Percentiles rank a stretch among this genome's conserved stretches.
Evolutionary conservation across 2,329 filamentous ascomycete genomes (phyloP).

Genomic region (Cryoendolithus antarcticus): DNA sequence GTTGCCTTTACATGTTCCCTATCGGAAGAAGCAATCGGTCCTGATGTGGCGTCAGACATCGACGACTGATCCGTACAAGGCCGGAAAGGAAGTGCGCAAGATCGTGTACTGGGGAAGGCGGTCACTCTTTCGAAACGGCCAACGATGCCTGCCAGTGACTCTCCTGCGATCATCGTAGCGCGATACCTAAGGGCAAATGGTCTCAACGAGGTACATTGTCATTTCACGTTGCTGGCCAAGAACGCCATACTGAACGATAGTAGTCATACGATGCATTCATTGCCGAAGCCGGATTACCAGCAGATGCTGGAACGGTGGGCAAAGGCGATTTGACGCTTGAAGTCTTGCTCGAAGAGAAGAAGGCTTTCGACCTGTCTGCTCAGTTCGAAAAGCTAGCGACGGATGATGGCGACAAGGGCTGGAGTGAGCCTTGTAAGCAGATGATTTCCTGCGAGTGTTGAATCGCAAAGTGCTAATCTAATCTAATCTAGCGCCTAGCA

Average conservation of each 20-base stretch:
- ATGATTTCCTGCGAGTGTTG: background rate
- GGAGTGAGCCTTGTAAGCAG: constrained; percentile 35
- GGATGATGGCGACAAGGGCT: constrained; percentile 29
- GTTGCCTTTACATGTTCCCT: no score
- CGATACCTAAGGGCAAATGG: constrained; percentile 26
- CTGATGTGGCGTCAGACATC: no score
- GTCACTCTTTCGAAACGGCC: no score
- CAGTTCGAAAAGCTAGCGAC: constrained; percentile 43
- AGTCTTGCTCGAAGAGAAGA: constrained; percentile 48
- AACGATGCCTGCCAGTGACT: constrained; percentile 22
- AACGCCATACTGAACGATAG: no score
- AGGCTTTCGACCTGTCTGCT: constrained; percentile 41
- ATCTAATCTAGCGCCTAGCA: constrained; percentile 30
- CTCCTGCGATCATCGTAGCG: constrained; percentile 24
- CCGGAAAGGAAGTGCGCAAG: no score
- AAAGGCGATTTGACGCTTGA: constrained; percentile 45
- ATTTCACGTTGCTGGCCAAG: no score
- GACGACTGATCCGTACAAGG: no score
- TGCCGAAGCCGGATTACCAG: constrained; percentile 41
- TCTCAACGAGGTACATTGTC: constrained; percentile 21
- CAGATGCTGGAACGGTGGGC: constrained; percentile 33
- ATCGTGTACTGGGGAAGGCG: no score
- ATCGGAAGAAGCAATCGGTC: no score
- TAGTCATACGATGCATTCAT: constrained; percentile 48
- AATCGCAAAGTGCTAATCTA: no score